phyloP scores from a whole-genome alignment of 768 basidiomycete genomes.

The Saitozyma podzolica region DNA sequence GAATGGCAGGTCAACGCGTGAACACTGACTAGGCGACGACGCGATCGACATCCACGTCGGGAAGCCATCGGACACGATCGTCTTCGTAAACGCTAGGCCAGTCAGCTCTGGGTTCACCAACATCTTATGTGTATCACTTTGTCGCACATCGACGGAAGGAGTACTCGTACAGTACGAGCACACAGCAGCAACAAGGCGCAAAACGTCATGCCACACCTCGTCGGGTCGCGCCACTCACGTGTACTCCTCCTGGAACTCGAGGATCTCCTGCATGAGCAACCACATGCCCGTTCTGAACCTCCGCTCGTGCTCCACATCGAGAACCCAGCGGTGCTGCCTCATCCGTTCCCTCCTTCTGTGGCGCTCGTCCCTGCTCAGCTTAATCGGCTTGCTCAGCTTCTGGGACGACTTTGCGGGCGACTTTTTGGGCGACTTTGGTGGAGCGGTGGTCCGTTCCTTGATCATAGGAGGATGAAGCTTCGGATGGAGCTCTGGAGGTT shows the following conservation, averaged over 20 bases:
- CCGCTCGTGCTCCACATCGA: constrained; percentile 31
- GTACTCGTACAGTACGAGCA: not conserved
- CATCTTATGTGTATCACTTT: too few species aligned
- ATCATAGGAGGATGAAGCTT: too few species aligned
- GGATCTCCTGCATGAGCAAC: constrained; percentile 7
- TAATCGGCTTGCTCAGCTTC: not conserved
- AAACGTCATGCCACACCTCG: not conserved
- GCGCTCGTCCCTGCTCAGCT: not conserved
- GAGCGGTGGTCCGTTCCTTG: too few species aligned
- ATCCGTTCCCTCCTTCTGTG: constrained; percentile 2
- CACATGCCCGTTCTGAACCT: constrained; percentile 23
- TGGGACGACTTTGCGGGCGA: too few species aligned
- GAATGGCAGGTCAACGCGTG: too few species aligned
- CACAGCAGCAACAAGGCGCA: not conserved
- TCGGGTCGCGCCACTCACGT: constrained; percentile 11
- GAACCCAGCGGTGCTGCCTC: constrained; percentile 17
- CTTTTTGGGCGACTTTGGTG: too few species aligned
- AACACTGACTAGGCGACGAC: constrained; percentile 9
- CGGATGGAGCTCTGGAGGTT: too few species aligned
- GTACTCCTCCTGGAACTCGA: constrained; percentile 15
- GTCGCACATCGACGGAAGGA: too few species aligned
- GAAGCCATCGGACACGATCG: constrained; percentile 4
- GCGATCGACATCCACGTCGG: constrained; percentile 5
- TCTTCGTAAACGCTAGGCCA: not conserved
- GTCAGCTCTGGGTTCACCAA: too few species aligned